These are phyloP conservation scores for Sugiyamaella smithiae DNA, from an alignment of 805 yeast species.

Conservation along the genomic window DNA sequence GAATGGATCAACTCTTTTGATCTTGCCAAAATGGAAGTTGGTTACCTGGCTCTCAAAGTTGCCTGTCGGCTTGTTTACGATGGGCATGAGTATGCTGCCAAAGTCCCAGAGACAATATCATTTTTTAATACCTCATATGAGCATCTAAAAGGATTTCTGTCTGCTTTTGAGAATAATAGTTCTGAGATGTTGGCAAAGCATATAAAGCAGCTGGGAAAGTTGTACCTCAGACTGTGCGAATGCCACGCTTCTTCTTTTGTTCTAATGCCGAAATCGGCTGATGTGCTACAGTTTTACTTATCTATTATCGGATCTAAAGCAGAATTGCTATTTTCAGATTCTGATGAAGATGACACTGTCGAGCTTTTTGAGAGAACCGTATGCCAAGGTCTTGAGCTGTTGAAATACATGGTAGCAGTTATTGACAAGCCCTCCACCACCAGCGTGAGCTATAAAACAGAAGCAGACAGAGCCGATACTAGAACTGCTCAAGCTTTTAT, in stretches of 20 bases:
- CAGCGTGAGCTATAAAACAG: constrained; percentile 52
- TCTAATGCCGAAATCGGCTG: constrained; percentile 59
- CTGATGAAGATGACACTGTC: constrained; percentile 47
- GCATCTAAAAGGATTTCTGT: constrained; percentile 58
- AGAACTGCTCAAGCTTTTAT: constrained; percentile 53
- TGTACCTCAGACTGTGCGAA: constrained; percentile 58
- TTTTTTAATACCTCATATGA: constrained; percentile 55
- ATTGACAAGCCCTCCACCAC: constrained; percentile 66
- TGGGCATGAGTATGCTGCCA: constrained; percentile 70
- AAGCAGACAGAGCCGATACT: constrained; percentile 63
- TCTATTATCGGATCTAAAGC: constrained; percentile 64
- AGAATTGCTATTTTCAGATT: constrained; percentile 31
- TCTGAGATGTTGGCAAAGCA: constrained; percentile 58
- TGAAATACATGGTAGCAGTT: constrained; percentile 63
- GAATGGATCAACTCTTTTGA: constrained; percentile 48
- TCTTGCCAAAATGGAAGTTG: constrained; percentile 62
- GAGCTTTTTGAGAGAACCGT: constrained; percentile 74
- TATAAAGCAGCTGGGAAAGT: constrained; percentile 70
- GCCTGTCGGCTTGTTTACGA: constrained; percentile 70
- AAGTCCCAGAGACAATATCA: constrained; percentile 54
- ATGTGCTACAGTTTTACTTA: constrained; percentile 60
- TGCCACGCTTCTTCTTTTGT: constrained; percentile 69
- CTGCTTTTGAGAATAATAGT: constrained; percentile 45
- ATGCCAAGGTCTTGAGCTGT: constrained; percentile 52
- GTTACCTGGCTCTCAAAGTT: constrained; percentile 73